Base-by-base conservation (phyloP, 805 yeast species). In the Sungouiella thailandica region DNA sequence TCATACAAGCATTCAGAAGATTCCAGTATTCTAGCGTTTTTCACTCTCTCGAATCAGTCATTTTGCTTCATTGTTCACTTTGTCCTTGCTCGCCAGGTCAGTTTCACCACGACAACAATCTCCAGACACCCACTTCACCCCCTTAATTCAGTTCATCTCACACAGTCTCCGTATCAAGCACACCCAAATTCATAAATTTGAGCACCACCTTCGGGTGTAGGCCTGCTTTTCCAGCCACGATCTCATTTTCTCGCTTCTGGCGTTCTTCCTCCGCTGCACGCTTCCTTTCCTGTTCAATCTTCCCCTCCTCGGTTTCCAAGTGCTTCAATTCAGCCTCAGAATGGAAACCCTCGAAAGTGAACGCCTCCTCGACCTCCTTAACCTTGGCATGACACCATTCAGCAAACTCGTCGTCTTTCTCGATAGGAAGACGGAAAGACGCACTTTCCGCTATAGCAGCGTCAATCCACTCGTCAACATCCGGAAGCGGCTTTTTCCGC, bases 401-500 rank as follows among this genome's bases (percentile, higher is more conserved):
- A n/a, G 85, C 74, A 30, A 83, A 67, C 26, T 78, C 80, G 43
- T 82, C 86, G 41, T 76, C 81, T n/a, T 45, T 48, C 40, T 49
- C 31, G 43, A 50, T 25, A 47, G 53, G 30, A 58, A 63, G 16
- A 59, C 52, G 23, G 40, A 52, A 29, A 29, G 34, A 48, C 29
- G 14, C 50, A 23, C 44, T 40, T 5, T 49, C 50, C 10, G 37
- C 42, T 17, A 48, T 33, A 2, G 58, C 58, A 5, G 35, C 22
- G 18, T 68, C 68, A 6, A 88, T 74, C 97, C 97, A 90, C 29
- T 77, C 83, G 32, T 79, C 84, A 2, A 90, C 95, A 42, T 89
- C 97, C 0, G 98, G 97, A 8, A 85, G 64, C 31, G 82, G 81
- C 53, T 89, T 90, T 55, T 89, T 93, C 38, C 97, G 72, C 39